A percentile compares a stretch with the other conserved stretches of the same genome.
These are phyloP conservation scores for Scedosporium aurantiacum DNA, from an alignment of 2,329 filamentous ascomycete species.

Conservation along the genomic window DNA sequence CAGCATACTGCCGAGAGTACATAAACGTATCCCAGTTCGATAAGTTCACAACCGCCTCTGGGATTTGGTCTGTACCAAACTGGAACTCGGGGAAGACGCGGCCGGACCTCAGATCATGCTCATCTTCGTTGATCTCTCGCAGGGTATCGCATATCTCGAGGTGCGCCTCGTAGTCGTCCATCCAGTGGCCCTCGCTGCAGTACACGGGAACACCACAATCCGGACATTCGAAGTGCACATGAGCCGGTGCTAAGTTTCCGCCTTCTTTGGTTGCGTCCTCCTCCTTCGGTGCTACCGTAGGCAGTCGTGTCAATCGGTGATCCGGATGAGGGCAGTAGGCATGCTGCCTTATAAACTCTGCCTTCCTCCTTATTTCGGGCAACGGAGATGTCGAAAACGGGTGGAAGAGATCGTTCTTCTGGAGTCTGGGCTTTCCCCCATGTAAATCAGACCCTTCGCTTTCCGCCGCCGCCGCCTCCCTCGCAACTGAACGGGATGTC, in stretches of 20 bases:
- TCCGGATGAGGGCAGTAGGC: slow-evolving; percentile 87
- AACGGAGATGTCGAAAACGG: slow-evolving; percentile 82
- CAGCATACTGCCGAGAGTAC: slow-evolving; percentile 83
- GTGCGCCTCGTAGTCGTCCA: slow-evolving; percentile 88
- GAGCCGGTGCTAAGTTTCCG: slow-evolving; percentile 55
- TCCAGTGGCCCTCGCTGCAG: slow-evolving; percentile 91
- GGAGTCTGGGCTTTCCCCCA: slow-evolving; percentile 30
- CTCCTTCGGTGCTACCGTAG: slow-evolving; percentile 52
- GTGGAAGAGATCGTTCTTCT: slow-evolving; percentile 81
- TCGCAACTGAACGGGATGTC: slow-evolving; percentile 5
- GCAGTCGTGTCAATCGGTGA: slow-evolving; percentile 64
- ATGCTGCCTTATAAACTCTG: slow-evolving; percentile 84
- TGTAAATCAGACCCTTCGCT: slow-evolving; percentile 12
- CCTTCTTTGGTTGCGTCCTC: slow-evolving; percentile 38
- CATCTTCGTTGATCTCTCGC: slow-evolving; percentile 91
- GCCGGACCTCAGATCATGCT: slow-evolving; percentile 86
- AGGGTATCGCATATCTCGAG: slow-evolving; percentile 86
- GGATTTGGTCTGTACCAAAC: slow-evolving; percentile 79
- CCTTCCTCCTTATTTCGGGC: slow-evolving; percentile 74
- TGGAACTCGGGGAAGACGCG: slow-evolving; percentile 89
- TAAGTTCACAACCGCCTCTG: slow-evolving; percentile 91
- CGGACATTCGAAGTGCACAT: slow-evolving; percentile 89
- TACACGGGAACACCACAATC: slow-evolving; percentile 92
- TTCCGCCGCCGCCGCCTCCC: slow-evolving; percentile 2
- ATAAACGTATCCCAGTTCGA: slow-evolving; percentile 97